phyloP scores from a whole-genome alignment of 371 early-diverging fungal genomes.

The Mucor irregularis region DNA sequence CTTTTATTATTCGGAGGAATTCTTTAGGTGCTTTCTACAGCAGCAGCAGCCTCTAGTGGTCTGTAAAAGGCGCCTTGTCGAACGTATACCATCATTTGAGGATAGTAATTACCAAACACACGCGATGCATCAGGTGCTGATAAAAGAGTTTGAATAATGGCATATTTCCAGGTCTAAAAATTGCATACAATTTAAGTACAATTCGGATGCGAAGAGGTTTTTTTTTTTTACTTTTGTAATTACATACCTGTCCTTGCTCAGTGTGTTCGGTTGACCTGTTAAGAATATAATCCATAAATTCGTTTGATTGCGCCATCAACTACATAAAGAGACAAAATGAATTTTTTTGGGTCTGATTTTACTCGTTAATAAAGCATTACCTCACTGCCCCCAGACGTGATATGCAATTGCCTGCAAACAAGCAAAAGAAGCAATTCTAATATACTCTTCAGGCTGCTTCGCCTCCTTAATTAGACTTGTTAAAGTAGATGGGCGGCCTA shows the following conservation, averaged over 20 bases:
- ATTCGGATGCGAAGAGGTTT: not conserved
- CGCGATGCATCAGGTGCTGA: constrained; percentile 22
- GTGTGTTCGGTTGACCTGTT: constrained; percentile 45
- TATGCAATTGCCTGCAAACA: constrained; percentile 41
- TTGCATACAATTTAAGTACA: not conserved
- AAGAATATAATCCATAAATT: constrained; percentile 47
- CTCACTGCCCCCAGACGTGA: constrained; percentile 45
- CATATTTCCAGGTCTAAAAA: constrained; percentile 47
- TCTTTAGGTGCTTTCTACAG: constrained; percentile 41
- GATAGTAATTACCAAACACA: constrained; percentile 27
- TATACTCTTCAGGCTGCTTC: constrained; percentile 41
- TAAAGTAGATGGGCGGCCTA: constrained; percentile 24
- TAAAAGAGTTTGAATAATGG: constrained; percentile 35
- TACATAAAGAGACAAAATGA: constrained; percentile 11
- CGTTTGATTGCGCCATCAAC: constrained; percentile 34
- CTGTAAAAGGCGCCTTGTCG: constrained; percentile 47
- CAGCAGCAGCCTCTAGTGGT: constrained; percentile 30
- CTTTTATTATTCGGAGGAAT: constrained; percentile 6
- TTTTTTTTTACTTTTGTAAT: not conserved
- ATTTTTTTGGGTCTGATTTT: not conserved
- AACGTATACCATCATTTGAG: constrained; percentile 31
- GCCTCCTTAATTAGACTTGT: constrained; percentile 29
- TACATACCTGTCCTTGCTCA: constrained; percentile 41
- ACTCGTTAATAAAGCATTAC: constrained; percentile 14
- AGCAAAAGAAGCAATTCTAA: constrained; percentile 44